phyloP scores from a whole-genome alignment of 1,284 basidiomycete genomes.

The Ustilago cynodontis region DNA sequence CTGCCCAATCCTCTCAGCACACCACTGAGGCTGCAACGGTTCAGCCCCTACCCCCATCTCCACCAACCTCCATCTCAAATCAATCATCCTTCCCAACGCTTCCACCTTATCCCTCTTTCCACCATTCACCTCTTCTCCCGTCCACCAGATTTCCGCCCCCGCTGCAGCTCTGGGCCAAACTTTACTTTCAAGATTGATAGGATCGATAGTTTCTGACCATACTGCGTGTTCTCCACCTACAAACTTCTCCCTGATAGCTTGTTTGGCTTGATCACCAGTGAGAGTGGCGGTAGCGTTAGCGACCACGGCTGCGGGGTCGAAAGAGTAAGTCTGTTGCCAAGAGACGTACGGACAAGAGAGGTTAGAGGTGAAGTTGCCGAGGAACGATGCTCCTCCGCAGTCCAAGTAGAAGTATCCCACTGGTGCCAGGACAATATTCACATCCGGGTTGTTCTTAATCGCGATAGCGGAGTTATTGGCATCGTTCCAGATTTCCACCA shows the following conservation, averaged over 20 bases:
- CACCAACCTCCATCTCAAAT: conserved; percentile 76
- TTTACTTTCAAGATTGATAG: conserved; percentile 79
- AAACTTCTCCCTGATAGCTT: conserved; percentile 71
- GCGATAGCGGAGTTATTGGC: conserved; percentile 76
- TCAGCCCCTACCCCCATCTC: conserved; percentile 78
- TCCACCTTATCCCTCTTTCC: conserved; percentile 73
- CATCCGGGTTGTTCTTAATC: conserved; percentile 76
- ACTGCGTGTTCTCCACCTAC: conserved; percentile 80
- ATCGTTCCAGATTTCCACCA: conserved; percentile 81
- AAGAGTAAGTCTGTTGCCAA: conserved; percentile 75
- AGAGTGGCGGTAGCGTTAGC: conserved; percentile 21
- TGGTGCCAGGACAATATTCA: conserved; percentile 75
- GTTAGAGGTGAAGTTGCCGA: conserved; percentile 75
- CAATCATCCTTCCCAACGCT: conserved; percentile 82
- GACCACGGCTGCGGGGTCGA: conserved; percentile 74
- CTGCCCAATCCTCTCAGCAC: conserved; percentile 71
- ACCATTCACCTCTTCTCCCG: conserved; percentile 72
- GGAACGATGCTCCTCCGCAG: conserved; percentile 80
- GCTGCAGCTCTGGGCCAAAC: conserved; percentile 83
- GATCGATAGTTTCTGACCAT: conserved; percentile 82
- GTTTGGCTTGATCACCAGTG: neutral
- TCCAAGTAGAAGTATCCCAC: conserved; percentile 82
- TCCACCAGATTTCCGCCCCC: conserved; percentile 86
- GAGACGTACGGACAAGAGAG: conserved; percentile 73
- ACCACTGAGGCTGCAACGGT: conserved; percentile 83